Evolutionary conservation across 2,329 filamentous ascomycete genomes (phyloP).

Genomic region (Fusarium decemcellulare): DNA sequence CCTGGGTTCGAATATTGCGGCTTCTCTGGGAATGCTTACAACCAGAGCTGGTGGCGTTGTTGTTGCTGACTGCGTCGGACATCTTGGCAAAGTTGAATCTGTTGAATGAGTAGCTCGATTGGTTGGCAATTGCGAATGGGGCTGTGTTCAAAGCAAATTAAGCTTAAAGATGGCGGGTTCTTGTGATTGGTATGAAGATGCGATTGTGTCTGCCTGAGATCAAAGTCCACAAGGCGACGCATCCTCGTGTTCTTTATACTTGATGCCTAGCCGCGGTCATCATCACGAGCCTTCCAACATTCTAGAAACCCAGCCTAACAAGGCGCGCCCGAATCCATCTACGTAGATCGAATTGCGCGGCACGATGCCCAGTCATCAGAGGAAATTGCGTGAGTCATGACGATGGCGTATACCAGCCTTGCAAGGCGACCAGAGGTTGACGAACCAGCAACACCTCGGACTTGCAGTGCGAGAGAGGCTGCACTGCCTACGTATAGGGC

Average conservation of each 20-base stretch:
- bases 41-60: slow-evolving; percentile 24
- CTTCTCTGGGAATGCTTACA: slow-evolving; percentile 28
- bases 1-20: background rate
- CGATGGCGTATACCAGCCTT: slow-evolving; percentile 27
- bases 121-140: slow-evolving; percentile 9
- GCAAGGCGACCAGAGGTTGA: slow-evolving; percentile 16
- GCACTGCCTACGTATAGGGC: slow-evolving; percentile 27
- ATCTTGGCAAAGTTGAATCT: slow-evolving; percentile 14
- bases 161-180: slow-evolving; percentile 11
- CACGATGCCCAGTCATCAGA: slow-evolving; percentile 9
- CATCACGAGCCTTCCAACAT: background rate
- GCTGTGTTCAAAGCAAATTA: slow-evolving; percentile 1
- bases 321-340: background rate
- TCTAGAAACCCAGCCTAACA: background rate
- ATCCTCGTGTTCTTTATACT: slow-evolving; percentile 38
- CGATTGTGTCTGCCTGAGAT: slow-evolving; percentile 26
- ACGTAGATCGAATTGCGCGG: slow-evolving; percentile 23
- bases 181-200: slow-evolving; percentile 7
- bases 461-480: too few relatives aligned
- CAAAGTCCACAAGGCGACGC: slow-evolving; percentile 8
- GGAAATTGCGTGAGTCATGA: slow-evolving; percentile 45
- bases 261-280: slow-evolving; percentile 9
- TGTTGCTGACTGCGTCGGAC: slow-evolving; percentile 30
- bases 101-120: background rate
- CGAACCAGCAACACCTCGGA: slow-evolving; percentile 4